Evolutionary conservation across 768 basidiomycete genomes (phyloP), one percentile per base, ranked within the genome.

Genomic region (Coprinopsis sp.): DNA sequence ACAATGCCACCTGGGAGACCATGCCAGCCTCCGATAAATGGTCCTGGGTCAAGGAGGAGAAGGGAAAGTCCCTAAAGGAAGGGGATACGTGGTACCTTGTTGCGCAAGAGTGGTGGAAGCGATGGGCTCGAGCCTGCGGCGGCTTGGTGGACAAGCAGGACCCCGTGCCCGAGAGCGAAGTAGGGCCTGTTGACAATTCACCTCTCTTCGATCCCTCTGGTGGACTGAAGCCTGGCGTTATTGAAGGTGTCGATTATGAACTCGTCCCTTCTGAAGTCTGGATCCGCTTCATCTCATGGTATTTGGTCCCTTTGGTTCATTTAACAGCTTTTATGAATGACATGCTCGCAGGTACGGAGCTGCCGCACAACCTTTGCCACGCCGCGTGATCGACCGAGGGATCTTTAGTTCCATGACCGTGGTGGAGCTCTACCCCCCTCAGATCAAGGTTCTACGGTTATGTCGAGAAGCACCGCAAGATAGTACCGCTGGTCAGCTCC

Each of bases 11-110:
- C 8, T 33, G 55, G n/a, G 51, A 54, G 11, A 42, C 54, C n/a
- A 52, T 71, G 51, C 54, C 68, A 16, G 68, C 68, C 2, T 56
- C 55, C 3, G 71, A 79, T 39, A 87, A 80, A 59, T 48, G 80
- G n/a, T 47, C 67, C 4, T 60, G 71, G 39, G 73, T 90, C 56
- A 62, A 77, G 18, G 61, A 65, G 4, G 71, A 71, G 12, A 76
- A 76, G 54, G 58, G 55, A 31, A 62, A 57, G 36, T 65, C 70
- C 33, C 79, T 91, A 74, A 66, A 71, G 24, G 65, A 73, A 6
- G 86, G 86, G 36, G 80, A 91, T 41, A 81, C 73, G 7, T 93
- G 91, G 91, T 91, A 79, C 65, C 66, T 94, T 39, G 71, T 94
- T 23, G 73, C 82, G 18, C 64, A 76, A 39, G 55, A 57, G 18